Evolutionary conservation across 2,329 filamentous ascomycete genomes (phyloP).

Genomic region (Triangularia verruculosa): DNA sequence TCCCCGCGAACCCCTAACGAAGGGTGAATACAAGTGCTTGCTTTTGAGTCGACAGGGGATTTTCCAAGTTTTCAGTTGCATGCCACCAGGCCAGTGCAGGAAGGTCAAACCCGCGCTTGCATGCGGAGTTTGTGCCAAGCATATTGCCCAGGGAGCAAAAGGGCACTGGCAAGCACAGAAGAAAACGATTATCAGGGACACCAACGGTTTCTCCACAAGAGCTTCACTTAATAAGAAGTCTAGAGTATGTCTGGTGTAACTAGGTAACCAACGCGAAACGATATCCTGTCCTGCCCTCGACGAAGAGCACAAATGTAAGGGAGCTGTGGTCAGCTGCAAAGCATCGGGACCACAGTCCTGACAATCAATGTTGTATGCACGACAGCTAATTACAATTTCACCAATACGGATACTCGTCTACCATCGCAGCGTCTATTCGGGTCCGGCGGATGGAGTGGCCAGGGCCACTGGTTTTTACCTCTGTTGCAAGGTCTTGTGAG

Average conservation of each 20-base stretch:
- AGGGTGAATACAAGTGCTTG: background rate
- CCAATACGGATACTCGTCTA: no score
- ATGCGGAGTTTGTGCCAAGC: background rate
- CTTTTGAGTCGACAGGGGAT: background rate
- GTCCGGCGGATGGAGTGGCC: background rate
- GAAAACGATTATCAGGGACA: background rate
- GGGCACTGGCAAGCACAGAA: background rate
- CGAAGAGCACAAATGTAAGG: no score
- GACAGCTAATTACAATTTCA: no score
- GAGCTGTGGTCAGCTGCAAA: background rate
- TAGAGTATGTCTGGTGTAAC: no score
- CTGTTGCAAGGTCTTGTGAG: background rate
- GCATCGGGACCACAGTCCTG: background rate
- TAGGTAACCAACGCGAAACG: background rate
- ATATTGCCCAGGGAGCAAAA: background rate
- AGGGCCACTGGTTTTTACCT: background rate
- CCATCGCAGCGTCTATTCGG: no score
- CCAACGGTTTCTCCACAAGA: background rate
- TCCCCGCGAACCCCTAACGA: background rate
- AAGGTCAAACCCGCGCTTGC: background rate
- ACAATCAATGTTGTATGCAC: background rate
- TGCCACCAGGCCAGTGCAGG: background rate
- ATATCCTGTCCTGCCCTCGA: no score
- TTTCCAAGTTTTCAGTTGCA: slow-evolving; percentile 5
- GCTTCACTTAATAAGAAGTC: no score